phyloP scores from a whole-genome alignment of 2,329 filamentous ascomycete genomes.

The Aspergillus chevalieri region DNA sequence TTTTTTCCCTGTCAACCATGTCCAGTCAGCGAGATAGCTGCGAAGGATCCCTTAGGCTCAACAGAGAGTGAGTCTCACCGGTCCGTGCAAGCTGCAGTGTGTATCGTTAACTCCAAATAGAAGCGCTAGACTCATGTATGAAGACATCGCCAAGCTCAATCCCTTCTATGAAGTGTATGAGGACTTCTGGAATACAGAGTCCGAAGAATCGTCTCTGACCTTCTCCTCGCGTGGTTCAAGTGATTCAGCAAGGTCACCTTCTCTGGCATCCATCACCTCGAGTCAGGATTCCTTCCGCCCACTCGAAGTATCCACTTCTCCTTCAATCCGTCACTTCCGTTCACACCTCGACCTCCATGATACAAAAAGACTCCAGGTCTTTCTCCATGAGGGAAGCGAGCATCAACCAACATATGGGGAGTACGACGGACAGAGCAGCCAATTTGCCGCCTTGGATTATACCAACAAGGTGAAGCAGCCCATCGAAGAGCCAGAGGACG shows the following conservation, averaged over 20 bases:
- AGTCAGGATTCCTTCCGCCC: constrained; percentile 6
- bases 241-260: constrained; percentile 13
- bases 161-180: constrained; percentile 19
- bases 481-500: constrained; percentile 1
- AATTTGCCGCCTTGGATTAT: constrained; percentile 10
- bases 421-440: constrained; percentile 5
- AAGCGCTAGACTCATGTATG: constrained; percentile 17
- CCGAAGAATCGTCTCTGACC: constrained; percentile 5
- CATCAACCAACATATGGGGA: constrained; percentile 9
- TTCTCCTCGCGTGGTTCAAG: constrained; percentile 10
- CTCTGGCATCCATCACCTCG: constrained; percentile 9
- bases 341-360: background rate
- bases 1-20: constrained; percentile 1
- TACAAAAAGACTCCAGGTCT: constrained; percentile 3
- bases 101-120: constrained; percentile 5
- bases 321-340: constrained; percentile 3
- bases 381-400: constrained; percentile 8
- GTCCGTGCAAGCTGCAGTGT: background rate
- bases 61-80: constrained; percentile 18
- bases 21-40: background rate
- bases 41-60: constrained; percentile 24
- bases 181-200: constrained; percentile 15
- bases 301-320: constrained; percentile 5
- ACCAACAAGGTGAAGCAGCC: constrained; percentile 1
- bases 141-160: constrained; percentile 22